These are phyloP conservation scores for Wickerhamomyces ciferrii DNA, from an alignment of 805 yeast genomes.

Conservation along the genomic window DNA sequence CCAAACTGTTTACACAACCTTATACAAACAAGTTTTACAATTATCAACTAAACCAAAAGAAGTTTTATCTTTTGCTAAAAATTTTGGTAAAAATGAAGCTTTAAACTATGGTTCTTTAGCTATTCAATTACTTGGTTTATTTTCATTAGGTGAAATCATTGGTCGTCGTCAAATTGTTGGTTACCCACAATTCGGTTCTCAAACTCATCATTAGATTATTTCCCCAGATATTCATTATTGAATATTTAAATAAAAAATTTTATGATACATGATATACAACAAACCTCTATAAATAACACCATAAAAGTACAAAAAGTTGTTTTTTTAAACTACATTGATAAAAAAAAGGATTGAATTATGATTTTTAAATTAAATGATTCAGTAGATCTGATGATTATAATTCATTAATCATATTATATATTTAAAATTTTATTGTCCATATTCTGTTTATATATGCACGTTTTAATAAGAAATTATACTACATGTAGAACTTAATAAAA, in stretches of 20 bases:
- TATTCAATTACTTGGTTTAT: slow-evolving; percentile 84
- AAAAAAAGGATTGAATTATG: neutral
- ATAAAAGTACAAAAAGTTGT: no score
- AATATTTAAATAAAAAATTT: neutral
- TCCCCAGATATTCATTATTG: neutral
- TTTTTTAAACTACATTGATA: no score
- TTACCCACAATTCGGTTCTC: slow-evolving; percentile 58
- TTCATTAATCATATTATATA: neutral
- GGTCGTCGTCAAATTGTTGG: slow-evolving; percentile 95
- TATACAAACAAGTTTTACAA: slow-evolving; percentile 40
- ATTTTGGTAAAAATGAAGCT: slow-evolving; percentile 48
- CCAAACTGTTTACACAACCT: slow-evolving; percentile 61
- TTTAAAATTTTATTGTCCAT: neutral
- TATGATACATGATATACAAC: neutral
- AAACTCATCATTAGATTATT: slow-evolving; percentile 28
- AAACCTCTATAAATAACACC: neutral
- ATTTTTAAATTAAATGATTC: neutral
- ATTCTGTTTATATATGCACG: neutral
- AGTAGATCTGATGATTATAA: neutral
- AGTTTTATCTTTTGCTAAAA: slow-evolving; percentile 39
- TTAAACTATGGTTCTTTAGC: slow-evolving; percentile 69
- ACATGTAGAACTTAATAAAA: neutral
- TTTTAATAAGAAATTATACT: neutral
- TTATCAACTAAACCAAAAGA: slow-evolving; percentile 57
- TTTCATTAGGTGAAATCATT: slow-evolving; percentile 90